Percentiles rank a stretch among this genome's conserved stretches.
These are phyloP conservation scores for Candida nitratophila DNA, from an alignment of 805 yeast species.

Conservation along the genomic window DNA sequence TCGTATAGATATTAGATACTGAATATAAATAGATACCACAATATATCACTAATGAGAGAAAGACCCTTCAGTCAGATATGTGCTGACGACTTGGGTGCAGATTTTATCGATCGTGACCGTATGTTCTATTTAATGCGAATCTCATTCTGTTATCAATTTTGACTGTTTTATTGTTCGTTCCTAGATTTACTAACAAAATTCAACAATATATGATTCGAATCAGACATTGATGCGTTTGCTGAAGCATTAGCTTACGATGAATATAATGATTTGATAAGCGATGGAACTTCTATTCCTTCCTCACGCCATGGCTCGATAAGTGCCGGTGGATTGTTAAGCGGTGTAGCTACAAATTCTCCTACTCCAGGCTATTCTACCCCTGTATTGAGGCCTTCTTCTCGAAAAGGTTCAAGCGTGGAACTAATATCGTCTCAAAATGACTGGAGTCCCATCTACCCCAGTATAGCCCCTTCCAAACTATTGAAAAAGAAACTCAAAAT, in stretches of 20 bases:
- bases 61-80: background rate
- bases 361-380: constrained; percentile 4
- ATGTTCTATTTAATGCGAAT: too few species aligned
- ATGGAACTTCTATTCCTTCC: background rate
- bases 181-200: too few species aligned
- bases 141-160: too few species aligned
- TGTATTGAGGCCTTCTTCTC: constrained; percentile 2
- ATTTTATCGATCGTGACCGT: constrained; percentile 16
- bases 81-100: constrained; percentile 14
- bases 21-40: too few species aligned
- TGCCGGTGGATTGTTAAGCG: background rate
- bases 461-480: constrained; percentile 6
- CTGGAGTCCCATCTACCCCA: constrained; percentile 37
- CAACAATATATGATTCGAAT: too few species aligned
- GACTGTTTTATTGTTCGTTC: too few species aligned
- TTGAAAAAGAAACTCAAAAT: constrained; percentile 2
- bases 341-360: background rate
- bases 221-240: constrained; percentile 30
- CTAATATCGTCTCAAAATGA: constrained; percentile 36
- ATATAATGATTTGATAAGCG: constrained; percentile 2
- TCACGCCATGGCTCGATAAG: background rate
- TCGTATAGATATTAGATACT: too few species aligned
- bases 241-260: constrained; percentile 31
- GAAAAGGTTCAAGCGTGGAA: constrained; percentile 15
- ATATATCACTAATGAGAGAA: background rate